Percentiles rank a stretch among this genome's conserved stretches.
These are phyloP conservation scores for Fusarium sp. DNA, from an alignment of 2,329 filamentous ascomycete species.

Conservation along the genomic window DNA sequence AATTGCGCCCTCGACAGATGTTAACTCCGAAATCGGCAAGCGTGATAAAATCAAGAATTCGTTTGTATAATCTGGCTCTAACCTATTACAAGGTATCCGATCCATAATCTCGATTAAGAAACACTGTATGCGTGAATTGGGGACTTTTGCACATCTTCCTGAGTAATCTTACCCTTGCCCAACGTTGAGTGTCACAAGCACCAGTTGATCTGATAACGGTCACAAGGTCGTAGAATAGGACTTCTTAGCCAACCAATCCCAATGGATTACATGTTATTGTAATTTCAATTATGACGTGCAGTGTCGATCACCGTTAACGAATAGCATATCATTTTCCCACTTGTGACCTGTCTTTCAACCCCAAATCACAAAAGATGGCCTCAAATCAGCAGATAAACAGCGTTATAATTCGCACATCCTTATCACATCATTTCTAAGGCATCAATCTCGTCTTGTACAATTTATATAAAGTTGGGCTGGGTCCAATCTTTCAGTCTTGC, in stretches of 20 bases:
- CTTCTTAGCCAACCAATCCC: not conserved
- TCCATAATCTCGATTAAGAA: accelerated
- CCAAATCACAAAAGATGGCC: not conserved
- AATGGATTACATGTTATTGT: not conserved
- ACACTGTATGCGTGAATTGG: not conserved
- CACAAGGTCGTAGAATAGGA: not conserved
- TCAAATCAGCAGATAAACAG: not conserved
- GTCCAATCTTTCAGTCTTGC: no score
- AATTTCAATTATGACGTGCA: not conserved
- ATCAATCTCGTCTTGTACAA: accelerated
- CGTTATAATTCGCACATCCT: not conserved
- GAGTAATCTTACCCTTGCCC: not conserved
- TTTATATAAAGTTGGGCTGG: not conserved
- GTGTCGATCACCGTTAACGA: not conserved
- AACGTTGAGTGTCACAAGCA: not conserved
- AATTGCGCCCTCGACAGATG: not conserved
- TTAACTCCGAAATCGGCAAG: not conserved
- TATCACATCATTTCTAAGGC: not conserved
- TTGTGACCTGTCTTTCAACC: not conserved
- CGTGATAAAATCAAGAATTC: not conserved
- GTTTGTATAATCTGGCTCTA: not conserved
- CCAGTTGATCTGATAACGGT: not conserved
- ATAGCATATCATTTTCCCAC: not conserved
- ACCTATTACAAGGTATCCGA: no score
- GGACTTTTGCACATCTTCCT: not conserved